These are phyloP conservation scores for Aspergillus ruber DNA, from an alignment of 2,329 filamentous ascomycete species.

Conservation along the genomic window DNA sequence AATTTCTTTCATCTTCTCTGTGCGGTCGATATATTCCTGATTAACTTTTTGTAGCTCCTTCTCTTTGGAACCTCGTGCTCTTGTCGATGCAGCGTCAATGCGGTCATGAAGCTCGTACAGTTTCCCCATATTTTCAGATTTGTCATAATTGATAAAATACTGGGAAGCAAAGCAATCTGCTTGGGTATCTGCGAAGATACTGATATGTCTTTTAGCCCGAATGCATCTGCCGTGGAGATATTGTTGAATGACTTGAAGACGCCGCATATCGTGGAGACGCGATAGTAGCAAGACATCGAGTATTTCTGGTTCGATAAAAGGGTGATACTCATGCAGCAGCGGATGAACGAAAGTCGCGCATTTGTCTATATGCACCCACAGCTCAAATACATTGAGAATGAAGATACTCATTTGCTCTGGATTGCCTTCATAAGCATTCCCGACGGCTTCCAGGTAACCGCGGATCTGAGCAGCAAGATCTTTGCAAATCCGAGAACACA, in stretches of 20 bases:
- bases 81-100: constrained; percentile 30
- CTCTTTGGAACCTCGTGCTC: constrained; percentile 29
- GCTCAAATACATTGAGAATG: constrained; percentile 49
- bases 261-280: constrained; percentile 42
- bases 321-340: constrained; percentile 47
- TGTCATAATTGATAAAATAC: constrained; percentile 35
- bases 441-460: constrained; percentile 25
- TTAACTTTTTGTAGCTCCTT: constrained; percentile 32
- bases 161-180: constrained; percentile 45
- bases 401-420: constrained; percentile 47
- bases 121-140: constrained; percentile 16
- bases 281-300: constrained; percentile 53
- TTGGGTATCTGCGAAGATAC: constrained; percentile 43
- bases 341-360: constrained; percentile 39
- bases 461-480: constrained; percentile 18
- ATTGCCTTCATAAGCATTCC: constrained; percentile 37
- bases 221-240: constrained; percentile 42
- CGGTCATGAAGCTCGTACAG: constrained; percentile 17
- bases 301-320: constrained; percentile 44
- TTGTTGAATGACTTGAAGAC: constrained; percentile 45
- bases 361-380: constrained; percentile 55
- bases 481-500: background rate
- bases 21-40: constrained; percentile 32
- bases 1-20: constrained; percentile 23
- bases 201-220: constrained; percentile 20